Conservation (phyloP, 371 early-diverging fungal species). For the Polyrhizophydium stewartii region DNA sequence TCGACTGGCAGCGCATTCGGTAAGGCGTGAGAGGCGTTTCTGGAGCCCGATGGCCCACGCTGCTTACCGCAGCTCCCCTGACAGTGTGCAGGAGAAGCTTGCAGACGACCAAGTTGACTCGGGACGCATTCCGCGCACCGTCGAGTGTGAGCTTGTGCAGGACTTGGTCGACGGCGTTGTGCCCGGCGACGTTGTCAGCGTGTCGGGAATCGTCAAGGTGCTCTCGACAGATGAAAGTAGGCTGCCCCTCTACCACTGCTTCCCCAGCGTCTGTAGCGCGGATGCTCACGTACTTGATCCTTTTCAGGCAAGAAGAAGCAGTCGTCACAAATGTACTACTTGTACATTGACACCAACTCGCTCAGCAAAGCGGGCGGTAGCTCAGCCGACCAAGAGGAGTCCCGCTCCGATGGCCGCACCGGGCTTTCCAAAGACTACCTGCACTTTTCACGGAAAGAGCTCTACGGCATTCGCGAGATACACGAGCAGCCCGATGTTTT, state of each 20-base stretch:
- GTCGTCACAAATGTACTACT: constrained; percentile 46
- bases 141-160: constrained; percentile 60
- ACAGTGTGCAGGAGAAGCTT: constrained; percentile 66
- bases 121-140: constrained; percentile 69
- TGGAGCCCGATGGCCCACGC: too few relatives aligned
- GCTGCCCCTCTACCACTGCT: constrained; percentile 1
- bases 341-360: constrained; percentile 64
- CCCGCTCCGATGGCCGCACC: constrained; percentile 2
- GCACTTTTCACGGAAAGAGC: constrained; percentile 45
- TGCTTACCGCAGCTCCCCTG: too few relatives aligned
- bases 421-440: constrained; percentile 42
- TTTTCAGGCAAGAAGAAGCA: constrained; percentile 15
- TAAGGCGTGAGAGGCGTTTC: constrained; percentile 11
- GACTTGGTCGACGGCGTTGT: constrained; percentile 67
- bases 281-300: background rate
- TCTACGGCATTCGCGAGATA: constrained; percentile 51
- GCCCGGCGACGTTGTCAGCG: constrained; percentile 72
- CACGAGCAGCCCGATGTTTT: constrained; percentile 37
- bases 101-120: constrained; percentile 68
- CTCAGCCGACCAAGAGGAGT: constrained; percentile 18
- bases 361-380: constrained; percentile 52
- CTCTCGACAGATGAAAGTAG: constrained; percentile 57
- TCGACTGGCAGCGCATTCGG: constrained; percentile 68
- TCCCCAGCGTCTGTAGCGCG: background rate
- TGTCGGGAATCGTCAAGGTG: constrained; percentile 71